Evolutionary conservation across 495 filamentous ascomycete genomes (phyloP), one percentile per base, ranked within the genome.

Genomic region (Lophiostoma macrostomum): DNA sequence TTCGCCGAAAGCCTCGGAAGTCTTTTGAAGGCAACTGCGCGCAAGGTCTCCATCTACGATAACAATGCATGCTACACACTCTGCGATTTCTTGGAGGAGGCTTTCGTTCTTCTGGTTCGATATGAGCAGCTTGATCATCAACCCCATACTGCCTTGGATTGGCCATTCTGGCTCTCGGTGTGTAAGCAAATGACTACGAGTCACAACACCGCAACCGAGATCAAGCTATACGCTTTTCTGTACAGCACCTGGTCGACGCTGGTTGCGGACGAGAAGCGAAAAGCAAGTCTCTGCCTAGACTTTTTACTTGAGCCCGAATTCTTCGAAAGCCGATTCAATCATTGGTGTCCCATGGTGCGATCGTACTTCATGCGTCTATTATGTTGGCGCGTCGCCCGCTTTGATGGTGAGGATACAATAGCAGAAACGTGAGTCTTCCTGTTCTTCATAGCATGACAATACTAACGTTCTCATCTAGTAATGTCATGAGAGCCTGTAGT

Each of bases 291-390:
- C 19, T 95, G 89, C 63, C 58, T 88, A 2, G 83, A 83, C 14
- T 94, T 94, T 76, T 72, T 98, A 25, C 64, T 98, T n/a, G 76
- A 82, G 20, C 83, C 86, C 54, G 77, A 85, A 31, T 74, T 84
- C 13, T 97, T 96, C 67, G 82, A 88, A 40, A 82, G 80, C 50
- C 82, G 90, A 58, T 98, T 98, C 72, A 90, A 84, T 64, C 90
- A 96, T 66, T 98, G 93, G 93, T 96, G 91, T 70, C 93, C 93
- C 1, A 96, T 98, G 93, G 90, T 96, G 23, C 80, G 93, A 53
- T 87, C 90, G 14, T 98, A 97, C 69, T 97, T 84, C 64, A 93
- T 96, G 82, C 88, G 93, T 30, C 67, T 98, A 29, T 67, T 96
- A 13, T 95, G 91, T 70, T 98, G 93, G 93, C 83, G 94, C 31